Conservation (phyloP, 441 rosid species). For the Breynia disticha region DNA sequence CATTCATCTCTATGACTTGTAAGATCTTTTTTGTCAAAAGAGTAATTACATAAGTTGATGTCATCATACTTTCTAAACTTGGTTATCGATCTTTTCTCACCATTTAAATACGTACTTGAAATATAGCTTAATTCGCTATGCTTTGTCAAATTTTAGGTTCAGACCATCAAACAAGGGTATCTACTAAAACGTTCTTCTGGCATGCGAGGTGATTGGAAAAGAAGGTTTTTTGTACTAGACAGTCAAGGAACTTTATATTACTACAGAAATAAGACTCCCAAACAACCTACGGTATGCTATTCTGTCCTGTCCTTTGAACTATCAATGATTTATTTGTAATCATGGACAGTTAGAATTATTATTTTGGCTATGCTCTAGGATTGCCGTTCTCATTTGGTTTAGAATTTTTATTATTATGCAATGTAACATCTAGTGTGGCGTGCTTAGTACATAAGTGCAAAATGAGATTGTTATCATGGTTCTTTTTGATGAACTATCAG, state of each 20-base stretch:
- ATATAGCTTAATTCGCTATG: neutral
- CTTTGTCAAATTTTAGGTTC: constrained; percentile 26
- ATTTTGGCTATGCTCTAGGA: no score
- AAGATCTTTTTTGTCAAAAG: no score
- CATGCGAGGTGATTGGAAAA: constrained; percentile 78
- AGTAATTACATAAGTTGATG: no score
- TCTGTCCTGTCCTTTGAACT: neutral
- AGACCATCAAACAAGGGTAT: constrained; percentile 78
- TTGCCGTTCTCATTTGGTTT: no score
- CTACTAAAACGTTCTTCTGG: constrained; percentile 69
- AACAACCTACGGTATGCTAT: constrained; percentile 41
- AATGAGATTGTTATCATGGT: no score
- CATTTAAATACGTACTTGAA: neutral
- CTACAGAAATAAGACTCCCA: constrained; percentile 52
- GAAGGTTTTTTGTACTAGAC: constrained; percentile 85
- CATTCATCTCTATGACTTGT: no score
- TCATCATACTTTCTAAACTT: neutral
- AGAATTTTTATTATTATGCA: no score
- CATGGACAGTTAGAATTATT: no score
- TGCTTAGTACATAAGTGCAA: no score
- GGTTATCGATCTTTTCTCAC: neutral
- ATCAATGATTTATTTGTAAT: no score
- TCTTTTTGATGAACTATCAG: no score
- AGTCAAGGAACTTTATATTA: constrained; percentile 75
- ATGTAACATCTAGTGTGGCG: no score